Percentiles rank a stretch among this genome's conserved stretches.
Conservation (phyloP, 352 stramenopile species). For the Globisporangium carolinianum region DNA sequence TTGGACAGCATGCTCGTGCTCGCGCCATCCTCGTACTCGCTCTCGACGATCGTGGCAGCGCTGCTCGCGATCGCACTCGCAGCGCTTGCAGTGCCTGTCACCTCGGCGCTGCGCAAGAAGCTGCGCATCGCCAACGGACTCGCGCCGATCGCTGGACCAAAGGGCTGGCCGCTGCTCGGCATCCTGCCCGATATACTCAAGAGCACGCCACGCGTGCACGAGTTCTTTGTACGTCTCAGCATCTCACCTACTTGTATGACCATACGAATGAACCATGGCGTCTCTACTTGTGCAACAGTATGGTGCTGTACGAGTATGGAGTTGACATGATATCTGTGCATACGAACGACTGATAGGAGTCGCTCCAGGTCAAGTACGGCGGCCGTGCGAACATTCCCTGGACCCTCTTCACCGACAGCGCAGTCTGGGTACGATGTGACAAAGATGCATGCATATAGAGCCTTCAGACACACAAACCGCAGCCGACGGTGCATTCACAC, state of each 20-base stretch:
- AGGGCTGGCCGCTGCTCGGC: constrained; percentile 9
- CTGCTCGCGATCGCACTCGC: constrained; percentile 3
- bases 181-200: constrained; percentile 7
- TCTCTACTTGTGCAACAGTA: too few relatives aligned
- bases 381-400: constrained; percentile 59
- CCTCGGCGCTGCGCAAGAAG: constrained; percentile 4
- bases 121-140: constrained; percentile 11
- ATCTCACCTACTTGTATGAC: not conserved
- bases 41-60: not conserved
- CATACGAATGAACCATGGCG: not conserved
- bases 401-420: constrained; percentile 59
- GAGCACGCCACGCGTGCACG: constrained; percentile 8
- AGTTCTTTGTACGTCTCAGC: constrained; percentile 7
- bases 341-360: constrained; percentile 14
- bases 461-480: too few relatives aligned
- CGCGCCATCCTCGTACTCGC: not conserved
- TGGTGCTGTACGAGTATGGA: too few relatives aligned
- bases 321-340: not conserved
- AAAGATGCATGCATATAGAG: too few relatives aligned
- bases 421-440: constrained; percentile 30
- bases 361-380: constrained; percentile 29
- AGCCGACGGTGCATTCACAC: not conserved
- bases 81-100: not conserved
- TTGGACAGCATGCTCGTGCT: not conserved
- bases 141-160: constrained; percentile 7